Evolutionary conservation across 1,284 basidiomycete genomes (phyloP), one percentile per base, ranked within the genome.

Genomic region (Inonotus hispidus): DNA sequence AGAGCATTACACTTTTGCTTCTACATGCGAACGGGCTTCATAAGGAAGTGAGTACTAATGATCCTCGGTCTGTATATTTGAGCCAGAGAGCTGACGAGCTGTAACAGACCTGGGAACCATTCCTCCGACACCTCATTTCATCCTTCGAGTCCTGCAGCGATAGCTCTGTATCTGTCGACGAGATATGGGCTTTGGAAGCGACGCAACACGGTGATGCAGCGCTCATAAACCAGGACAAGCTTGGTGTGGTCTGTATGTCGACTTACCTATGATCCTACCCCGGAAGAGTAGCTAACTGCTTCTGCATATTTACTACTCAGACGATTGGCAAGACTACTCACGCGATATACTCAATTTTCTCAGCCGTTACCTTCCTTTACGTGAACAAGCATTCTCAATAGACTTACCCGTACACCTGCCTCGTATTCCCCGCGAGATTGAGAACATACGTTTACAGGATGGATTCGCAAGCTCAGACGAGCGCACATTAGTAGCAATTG

Each of bases 131-230:
- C 8, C 65, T 74, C 7, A 32, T 60, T 27, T n/a, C 53, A n/a
- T 27, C 21, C n/a, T 3, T 50, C 1, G 16, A 46, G 21, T n/a
- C n/a, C 16, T 29, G 43, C 32, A 11, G n/a, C 2, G 35, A 59
- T 23, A 29, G 35, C 35, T 25, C 43, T 32, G 61, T 64, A 8
- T 70, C 35, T 39, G 64, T 87, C 10, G 76, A 81, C 56, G 84
- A 87, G 65, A 75, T 85, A 14, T 85, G 82, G 82, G 66, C 76
- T 1, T 73, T 84, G 63, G 84, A 86, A 68, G 77, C 79, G 49
- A 74, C 77, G 2, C 79, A 82, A 62, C 83, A 85, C 59, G 83
- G 81, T 1, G 83, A 83, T 46, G 73, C 80, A 3, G 77, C 75
- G 0, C 68, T 81, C 14, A 64, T 86, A 41, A 86, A 85, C 63